Base-by-base conservation (phyloP, 1,284 basidiomycete species). In the Cutaneotrichosporon sp. region DNA sequence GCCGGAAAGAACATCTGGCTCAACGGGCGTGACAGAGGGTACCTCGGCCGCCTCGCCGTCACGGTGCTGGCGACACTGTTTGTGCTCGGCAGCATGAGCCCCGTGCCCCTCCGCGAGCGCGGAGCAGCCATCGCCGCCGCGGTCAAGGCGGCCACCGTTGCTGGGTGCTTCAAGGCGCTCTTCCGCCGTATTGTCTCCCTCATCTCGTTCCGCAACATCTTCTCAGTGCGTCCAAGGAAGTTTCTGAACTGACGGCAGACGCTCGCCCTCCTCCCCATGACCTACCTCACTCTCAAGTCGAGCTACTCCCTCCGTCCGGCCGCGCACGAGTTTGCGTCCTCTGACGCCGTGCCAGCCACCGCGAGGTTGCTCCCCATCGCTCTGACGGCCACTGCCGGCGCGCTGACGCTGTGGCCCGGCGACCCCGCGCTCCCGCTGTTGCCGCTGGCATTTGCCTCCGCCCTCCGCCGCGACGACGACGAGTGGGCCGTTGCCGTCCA, bases 401-500 rank as follows among this genome's bases (percentile, higher is more conserved):
- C 59, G 18, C 36, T 61, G n/a, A 29, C 58, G 31, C 29, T 56
- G 11, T 51, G 18, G 20, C 57, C 54, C 1, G 43, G 34, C 3
- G 61, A 63, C 59, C 54, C 61, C 3, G 61, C 58, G 16, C 56
- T 66, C 8, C 64, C 64, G 0, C 59, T 66, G 9, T 56, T 66
- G 13, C 64, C 64, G 1, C 54, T 66, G 4, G 57, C 61, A 10
- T 54, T 66, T n/a, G 53, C 49, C 20, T 54, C 42, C 8, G 53
- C 59, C 4, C 64, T 66, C 20, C 61, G 64, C 36, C 61, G 59
- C 53, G 64, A 66, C 59, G 64, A 66, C 61, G 64, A 66, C 56
- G 64, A 66, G 59, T 66, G 64, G 64, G 64, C 64, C 2, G 59
- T 66, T 16, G 61, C 64, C 6, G 61, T 66, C 45, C 64, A 66